These are phyloP conservation scores for Colletotrichum sp. DNA, from an alignment of 2,329 filamentous ascomycete species.

Conservation along the genomic window DNA sequence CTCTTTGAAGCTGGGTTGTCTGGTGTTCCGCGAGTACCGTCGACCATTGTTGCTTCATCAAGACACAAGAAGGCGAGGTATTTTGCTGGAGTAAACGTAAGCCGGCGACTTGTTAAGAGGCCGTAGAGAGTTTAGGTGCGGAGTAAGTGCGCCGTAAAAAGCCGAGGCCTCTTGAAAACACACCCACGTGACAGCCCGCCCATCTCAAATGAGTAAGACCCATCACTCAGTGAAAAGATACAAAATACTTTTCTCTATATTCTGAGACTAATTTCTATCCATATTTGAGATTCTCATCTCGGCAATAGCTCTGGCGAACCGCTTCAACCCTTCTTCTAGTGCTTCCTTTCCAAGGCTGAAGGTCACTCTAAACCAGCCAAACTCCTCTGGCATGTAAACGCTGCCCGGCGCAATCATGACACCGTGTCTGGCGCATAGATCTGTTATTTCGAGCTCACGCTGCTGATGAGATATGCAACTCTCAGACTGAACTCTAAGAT, in stretches of 20 bases:
- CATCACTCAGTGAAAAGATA: neutral
- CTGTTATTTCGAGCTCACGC: constrained; percentile 16
- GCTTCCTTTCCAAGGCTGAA: constrained; percentile 22
- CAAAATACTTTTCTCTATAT: neutral
- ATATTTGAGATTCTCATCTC: neutral
- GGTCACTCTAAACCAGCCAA: constrained; percentile 29
- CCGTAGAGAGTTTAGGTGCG: neutral
- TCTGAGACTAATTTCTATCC: neutral
- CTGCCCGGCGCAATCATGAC: constrained; percentile 23
- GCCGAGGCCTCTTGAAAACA: neutral
- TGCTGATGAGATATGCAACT: neutral
- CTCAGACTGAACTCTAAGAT: neutral
- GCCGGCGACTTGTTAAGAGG: neutral
- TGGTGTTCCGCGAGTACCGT: neutral
- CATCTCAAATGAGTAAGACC: neutral
- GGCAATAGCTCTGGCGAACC: neutral
- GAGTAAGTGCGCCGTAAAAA: neutral
- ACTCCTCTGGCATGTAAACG: constrained; percentile 24
- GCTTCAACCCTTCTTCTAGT: constrained; percentile 21
- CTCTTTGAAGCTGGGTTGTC: neutral
- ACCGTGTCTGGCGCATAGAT: constrained; percentile 12
- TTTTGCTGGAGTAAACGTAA: neutral
- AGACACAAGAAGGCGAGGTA: neutral
- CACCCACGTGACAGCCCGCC: neutral
- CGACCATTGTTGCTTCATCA: neutral